These are phyloP conservation scores for Phytophthora hybrid DNA, from an alignment of 352 stramenopile species.

Conservation along the genomic window DNA sequence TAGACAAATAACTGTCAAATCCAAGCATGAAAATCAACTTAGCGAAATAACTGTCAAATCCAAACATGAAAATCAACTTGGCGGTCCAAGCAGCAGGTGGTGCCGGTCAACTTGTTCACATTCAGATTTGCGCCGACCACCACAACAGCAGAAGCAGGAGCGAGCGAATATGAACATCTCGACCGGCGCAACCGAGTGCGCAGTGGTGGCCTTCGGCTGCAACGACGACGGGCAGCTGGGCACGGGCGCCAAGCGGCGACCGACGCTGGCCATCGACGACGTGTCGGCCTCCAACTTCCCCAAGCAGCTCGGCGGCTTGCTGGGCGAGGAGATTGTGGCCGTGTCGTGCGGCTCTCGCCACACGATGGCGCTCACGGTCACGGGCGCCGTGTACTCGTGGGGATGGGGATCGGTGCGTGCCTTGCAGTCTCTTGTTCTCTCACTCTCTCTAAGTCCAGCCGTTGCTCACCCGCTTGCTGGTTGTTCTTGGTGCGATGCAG, in stretches of 20 bases:
- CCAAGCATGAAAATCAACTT: too few relatives aligned
- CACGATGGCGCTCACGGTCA: slow-evolving; percentile 78
- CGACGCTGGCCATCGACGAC: slow-evolving; percentile 66
- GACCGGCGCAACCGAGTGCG: slow-evolving; percentile 37
- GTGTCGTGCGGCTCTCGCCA: slow-evolving; percentile 86
- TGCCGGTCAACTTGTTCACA: slow-evolving; percentile 10
- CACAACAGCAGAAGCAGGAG: neutral
- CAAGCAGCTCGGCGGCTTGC: slow-evolving; percentile 59
- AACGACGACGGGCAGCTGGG: slow-evolving; percentile 88
- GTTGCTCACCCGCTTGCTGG: slow-evolving; percentile 12
- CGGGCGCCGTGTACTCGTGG: slow-evolving; percentile 75
- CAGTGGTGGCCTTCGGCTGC: slow-evolving; percentile 79
- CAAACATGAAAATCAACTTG: too few relatives aligned
- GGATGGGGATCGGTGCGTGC: slow-evolving; percentile 78
- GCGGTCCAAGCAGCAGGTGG: slow-evolving; percentile 12
- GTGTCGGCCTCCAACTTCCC: slow-evolving; percentile 84
- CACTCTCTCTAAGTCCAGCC: neutral
- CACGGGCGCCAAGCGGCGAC: slow-evolving; percentile 67
- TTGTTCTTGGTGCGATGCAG: slow-evolving; percentile 36
- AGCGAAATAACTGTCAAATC: too few relatives aligned
- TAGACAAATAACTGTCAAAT: too few relatives aligned
- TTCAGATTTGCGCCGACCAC: slow-evolving; percentile 12
- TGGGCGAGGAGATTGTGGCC: slow-evolving; percentile 62
- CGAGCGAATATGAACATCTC: slow-evolving; percentile 24
- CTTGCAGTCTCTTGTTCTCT: neutral